phyloP scores from a whole-genome alignment of 108 stramenopile genomes.

The Discostella pseudostelligera region DNA sequence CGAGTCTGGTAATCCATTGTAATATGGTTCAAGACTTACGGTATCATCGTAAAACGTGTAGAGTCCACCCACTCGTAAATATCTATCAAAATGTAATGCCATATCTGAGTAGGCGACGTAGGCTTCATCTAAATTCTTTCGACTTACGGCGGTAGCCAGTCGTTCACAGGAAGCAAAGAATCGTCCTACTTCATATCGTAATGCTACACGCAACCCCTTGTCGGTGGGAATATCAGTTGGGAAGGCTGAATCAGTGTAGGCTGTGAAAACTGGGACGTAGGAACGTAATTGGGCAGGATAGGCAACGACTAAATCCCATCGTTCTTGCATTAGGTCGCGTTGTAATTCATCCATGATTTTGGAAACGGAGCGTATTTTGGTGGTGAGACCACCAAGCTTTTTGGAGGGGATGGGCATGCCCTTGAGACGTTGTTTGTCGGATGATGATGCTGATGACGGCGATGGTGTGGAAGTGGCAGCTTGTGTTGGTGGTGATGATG shows the following conservation, averaged over 20 bases:
- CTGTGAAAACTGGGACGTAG: slow-evolving; percentile 82
- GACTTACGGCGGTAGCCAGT: slow-evolving; percentile 55
- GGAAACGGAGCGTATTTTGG: slow-evolving; percentile 46
- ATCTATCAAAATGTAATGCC: slow-evolving; percentile 83
- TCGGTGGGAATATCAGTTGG: slow-evolving; percentile 77
- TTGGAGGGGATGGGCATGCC: slow-evolving; percentile 47
- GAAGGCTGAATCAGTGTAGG: slow-evolving; percentile 84
- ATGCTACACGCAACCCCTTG: slow-evolving; percentile 74
- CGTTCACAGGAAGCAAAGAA: slow-evolving; percentile 82
- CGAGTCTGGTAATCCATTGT: slow-evolving; percentile 53
- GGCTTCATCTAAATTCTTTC: slow-evolving; percentile 65
- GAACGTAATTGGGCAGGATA: slow-evolving; percentile 79
- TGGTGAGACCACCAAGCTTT: slow-evolving; percentile 40
- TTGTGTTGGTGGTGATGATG: not conserved
- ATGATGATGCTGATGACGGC: not conserved
- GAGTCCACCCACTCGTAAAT: slow-evolving; percentile 75
- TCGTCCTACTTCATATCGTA: slow-evolving; percentile 84
- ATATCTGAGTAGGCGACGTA: slow-evolving; percentile 83
- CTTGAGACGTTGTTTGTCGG: slow-evolving; percentile 6
- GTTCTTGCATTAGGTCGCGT: slow-evolving; percentile 88
- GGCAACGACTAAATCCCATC: slow-evolving; percentile 73
- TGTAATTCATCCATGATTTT: slow-evolving; percentile 77
- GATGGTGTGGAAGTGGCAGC: not conserved
- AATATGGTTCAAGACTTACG: slow-evolving; percentile 68
- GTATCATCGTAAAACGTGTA: slow-evolving; percentile 81